Evolutionary conservation across 768 basidiomycete genomes (phyloP).

Genomic region (Paxillus rubicundulus): DNA sequence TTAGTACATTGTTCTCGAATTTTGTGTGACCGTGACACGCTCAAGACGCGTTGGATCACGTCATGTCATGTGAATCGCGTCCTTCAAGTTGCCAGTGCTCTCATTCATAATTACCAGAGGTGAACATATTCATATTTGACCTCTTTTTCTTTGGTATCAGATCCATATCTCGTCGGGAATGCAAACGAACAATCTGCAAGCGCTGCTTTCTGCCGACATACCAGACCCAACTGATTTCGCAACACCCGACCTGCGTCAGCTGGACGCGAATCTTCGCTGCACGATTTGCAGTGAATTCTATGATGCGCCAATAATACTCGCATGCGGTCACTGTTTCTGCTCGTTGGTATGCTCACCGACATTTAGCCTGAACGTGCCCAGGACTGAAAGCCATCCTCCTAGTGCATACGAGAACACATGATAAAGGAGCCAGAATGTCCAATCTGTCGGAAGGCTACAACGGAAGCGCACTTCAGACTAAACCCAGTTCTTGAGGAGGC

Average conservation of each 20-base stretch:
- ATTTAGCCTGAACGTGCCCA: background rate
- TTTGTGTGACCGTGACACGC: slow-evolving; percentile 12
- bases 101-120: background rate
- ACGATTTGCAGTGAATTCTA: slow-evolving; percentile 75
- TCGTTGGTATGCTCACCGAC: slow-evolving; percentile 51
- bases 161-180: slow-evolving; percentile 10
- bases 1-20: background rate
- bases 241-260: slow-evolving; percentile 49
- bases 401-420: slow-evolving; percentile 72
- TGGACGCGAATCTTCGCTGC: slow-evolving; percentile 70
- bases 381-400: slow-evolving; percentile 6
- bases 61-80: slow-evolving; percentile 15
- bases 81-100: background rate
- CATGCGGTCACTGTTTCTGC: slow-evolving; percentile 83
- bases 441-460: slow-evolving; percentile 55
- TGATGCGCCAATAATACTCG: slow-evolving; percentile 67
- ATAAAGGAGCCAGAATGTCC: slow-evolving; percentile 67
- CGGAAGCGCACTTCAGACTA: slow-evolving; percentile 62
- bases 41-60: slow-evolving; percentile 22
- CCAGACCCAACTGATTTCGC: slow-evolving; percentile 75
- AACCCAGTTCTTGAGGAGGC: slow-evolving; percentile 71
- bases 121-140: background rate
- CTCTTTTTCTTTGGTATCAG: slow-evolving; percentile 1
- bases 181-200: slow-evolving; percentile 29
- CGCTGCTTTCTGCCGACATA: slow-evolving; percentile 36